phyloP scores from a whole-genome alignment of 345 rosid species.

The Hevea brasiliensis region DNA sequence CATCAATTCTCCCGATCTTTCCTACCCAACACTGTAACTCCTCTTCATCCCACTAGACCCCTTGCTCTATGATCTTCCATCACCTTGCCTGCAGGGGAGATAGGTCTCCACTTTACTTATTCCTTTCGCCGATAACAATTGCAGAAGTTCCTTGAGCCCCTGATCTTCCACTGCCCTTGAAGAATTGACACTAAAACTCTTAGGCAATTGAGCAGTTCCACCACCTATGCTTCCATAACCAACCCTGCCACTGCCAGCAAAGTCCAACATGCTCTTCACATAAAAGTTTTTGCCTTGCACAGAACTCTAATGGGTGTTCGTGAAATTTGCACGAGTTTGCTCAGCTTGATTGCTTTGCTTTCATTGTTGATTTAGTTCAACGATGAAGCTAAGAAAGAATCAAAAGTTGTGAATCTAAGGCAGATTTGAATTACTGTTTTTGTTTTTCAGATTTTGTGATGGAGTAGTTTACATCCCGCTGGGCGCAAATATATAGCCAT shows the following conservation, averaged over 20 bases:
- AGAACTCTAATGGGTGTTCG: slow-evolving; percentile 33
- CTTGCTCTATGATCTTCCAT: background rate
- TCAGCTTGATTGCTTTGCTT: slow-evolving; percentile 20
- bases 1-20: slow-evolving; percentile 51
- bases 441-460: no score
- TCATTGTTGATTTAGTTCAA: slow-evolving; percentile 4
- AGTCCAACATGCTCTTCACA: slow-evolving; percentile 32
- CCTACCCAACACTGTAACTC: slow-evolving; percentile 54
- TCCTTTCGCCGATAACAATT: slow-evolving; percentile 19
- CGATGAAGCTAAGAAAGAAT: no score
- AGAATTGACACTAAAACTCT: slow-evolving; percentile 36
- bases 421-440: no score
- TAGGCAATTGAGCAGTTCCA: slow-evolving; percentile 25
- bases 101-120: slow-evolving; percentile 12
- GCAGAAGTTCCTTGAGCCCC: slow-evolving; percentile 22
- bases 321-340: slow-evolving; percentile 24
- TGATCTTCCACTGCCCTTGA: slow-evolving; percentile 7
- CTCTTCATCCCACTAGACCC: slow-evolving; percentile 29
- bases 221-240: slow-evolving; percentile 19
- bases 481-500: no score
- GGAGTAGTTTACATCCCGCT: no score
- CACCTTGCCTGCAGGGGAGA: background rate
- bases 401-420: no score
- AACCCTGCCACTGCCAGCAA: slow-evolving; percentile 15
- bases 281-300: slow-evolving; percentile 38